Conservation (phyloP, 2,329 filamentous ascomycete species). For the Pyricularia sp. region DNA sequence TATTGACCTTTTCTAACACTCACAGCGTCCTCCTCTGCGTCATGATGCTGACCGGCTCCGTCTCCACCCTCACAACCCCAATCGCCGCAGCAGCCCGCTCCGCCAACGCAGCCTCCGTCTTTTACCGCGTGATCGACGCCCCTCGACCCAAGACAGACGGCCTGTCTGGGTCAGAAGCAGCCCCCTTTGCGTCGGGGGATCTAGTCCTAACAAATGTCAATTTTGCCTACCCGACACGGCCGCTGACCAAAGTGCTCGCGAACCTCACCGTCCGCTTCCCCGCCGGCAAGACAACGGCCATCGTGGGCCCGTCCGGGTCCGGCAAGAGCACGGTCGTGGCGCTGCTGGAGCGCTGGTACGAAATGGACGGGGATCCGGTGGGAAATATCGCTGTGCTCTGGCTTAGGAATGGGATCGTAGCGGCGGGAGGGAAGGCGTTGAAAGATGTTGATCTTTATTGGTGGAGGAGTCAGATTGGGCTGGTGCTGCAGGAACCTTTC, state of each 20-base stretch:
- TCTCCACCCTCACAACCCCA: constrained; percentile 46
- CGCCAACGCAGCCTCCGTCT: constrained; percentile 44
- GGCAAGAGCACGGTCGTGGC: constrained; percentile 75
- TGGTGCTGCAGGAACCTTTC: constrained; percentile 29
- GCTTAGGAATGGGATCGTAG: constrained; percentile 16
- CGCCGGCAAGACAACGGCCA: constrained; percentile 66
- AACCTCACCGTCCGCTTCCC: constrained; percentile 40
- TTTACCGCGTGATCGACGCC: constrained; percentile 41
- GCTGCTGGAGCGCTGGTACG: constrained; percentile 63
- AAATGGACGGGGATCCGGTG: constrained; percentile 35
- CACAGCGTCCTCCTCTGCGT: constrained; percentile 41
- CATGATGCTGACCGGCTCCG: constrained; percentile 46
- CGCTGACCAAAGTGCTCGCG: constrained; percentile 36
- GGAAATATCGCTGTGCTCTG: constrained; percentile 13
- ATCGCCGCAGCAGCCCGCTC: constrained; percentile 45
- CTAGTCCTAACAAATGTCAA: constrained; percentile 53
- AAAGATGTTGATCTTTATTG: constrained; percentile 52
- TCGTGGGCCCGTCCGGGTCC: constrained; percentile 73
- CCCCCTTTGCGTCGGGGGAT: constrained; percentile 29
- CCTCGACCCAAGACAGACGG: constrained; percentile 26
- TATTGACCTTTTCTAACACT: background rate
- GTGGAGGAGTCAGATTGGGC: constrained; percentile 37
- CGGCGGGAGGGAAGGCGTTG: constrained; percentile 14
- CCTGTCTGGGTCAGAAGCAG: constrained; percentile 33
- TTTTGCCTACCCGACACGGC: constrained; percentile 54